A percentile compares a stretch with the other conserved stretches of the same genome.
Conservation (phyloP, 352 stramenopile genomes). For the Globisporangium splendens region DNA sequence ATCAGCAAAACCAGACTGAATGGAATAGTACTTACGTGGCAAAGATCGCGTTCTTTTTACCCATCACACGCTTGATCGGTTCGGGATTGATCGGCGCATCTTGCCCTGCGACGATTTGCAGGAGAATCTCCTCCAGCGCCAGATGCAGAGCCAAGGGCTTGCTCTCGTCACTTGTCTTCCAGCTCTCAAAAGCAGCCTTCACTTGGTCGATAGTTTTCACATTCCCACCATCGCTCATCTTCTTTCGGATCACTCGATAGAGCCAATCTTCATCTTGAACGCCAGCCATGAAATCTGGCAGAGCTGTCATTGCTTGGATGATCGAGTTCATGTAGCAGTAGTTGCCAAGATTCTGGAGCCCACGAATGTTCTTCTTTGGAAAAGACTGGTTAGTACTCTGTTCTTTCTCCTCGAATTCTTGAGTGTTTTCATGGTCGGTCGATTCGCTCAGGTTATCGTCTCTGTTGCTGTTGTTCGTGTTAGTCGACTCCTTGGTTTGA, state of each 20-base stretch:
- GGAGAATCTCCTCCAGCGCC: conserved; percentile 51
- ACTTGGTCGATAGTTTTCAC: conserved; percentile 42
- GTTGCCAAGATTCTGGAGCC: conserved; percentile 93
- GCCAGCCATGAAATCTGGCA: conserved; percentile 59
- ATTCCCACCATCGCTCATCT: conserved; percentile 19
- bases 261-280: conserved; percentile 57
- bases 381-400: background rate
- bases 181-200: conserved; percentile 39
- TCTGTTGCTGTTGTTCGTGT: background rate
- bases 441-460: conserved; percentile 9
- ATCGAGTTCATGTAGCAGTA: conserved; percentile 95
- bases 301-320: conserved; percentile 70
- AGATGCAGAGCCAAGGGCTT: conserved; percentile 60
- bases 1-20: background rate
- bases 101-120: conserved; percentile 56
- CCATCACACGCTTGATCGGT: conserved; percentile 74
- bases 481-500: background rate
- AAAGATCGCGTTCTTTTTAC: conserved; percentile 74
- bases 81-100: conserved; percentile 75
- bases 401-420: background rate
- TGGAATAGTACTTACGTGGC: conserved; percentile 56
- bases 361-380: conserved; percentile 36
- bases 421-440: conserved; percentile 1
- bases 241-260: conserved; percentile 52
- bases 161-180: conserved; percentile 39